Evolutionary conservation across 164 flowering plant species (phyloP), one percentile per base, ranked within the genome.

Genomic region (Warburgia ugandensis): DNA sequence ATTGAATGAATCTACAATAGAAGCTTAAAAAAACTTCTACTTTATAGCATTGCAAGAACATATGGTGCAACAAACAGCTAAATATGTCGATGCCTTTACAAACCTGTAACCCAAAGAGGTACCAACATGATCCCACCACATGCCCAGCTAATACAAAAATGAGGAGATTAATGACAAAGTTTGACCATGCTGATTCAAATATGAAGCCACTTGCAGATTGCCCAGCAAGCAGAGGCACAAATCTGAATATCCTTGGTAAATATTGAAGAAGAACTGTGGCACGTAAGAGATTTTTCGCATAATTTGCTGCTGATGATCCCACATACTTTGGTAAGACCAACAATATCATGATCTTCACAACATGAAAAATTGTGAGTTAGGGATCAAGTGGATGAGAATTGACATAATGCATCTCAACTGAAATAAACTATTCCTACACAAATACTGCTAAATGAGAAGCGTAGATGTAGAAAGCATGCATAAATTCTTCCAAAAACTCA

Each of bases 151-250:
- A 60, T 31, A 84, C 67, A 60, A 76, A 90, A 7, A 83, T 77
- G 61, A 90, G 75, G 60, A 90, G 88, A 75, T 90, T 90, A 21
- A 90, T 84, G 29, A 90, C 63, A 56, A 90, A 86, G 62, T 86
- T 86, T 19, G 90, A 90, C 94, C 94, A 86, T 54, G 97, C 97
- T 20, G 97, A 75, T 77, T 90, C 97, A 75, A 90, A 90, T 63
- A 86, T 69, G 65, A 90, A 80, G 39, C 94, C 88, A 43, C 55
- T 82, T 41, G 90, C 60, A 54, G 95, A 77, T 47, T 70, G 90
- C 12, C 97, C 95, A 60, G 75, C 82, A 43, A 84, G 70, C 47
- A 84, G 60, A 50, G 95, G 97, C 17, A 81, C 60, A 71, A 75
- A 73, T 57, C 91, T 80, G 43, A 41, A 78, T 55, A 86, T 56